Evolutionary conservation across 2,329 filamentous ascomycete genomes (phyloP), one percentile per base, ranked within the genome.

Genomic region (Aspergillus sp.): DNA sequence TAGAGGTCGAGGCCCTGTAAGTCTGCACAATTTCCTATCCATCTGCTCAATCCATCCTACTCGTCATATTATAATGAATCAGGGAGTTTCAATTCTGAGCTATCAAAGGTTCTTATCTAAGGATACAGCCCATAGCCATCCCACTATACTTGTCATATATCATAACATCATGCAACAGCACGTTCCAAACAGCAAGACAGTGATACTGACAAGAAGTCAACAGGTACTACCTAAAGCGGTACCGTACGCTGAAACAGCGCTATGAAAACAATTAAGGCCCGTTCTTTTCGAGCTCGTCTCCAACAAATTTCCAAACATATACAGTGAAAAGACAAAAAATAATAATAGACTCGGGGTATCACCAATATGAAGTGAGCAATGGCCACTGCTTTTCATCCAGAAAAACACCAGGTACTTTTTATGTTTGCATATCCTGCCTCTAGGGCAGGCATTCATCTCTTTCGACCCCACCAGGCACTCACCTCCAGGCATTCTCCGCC

Each of bases 1-100:
- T 46, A 93, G 91, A 96, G 66, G 88, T 97, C 48, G 90, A 96
- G 70, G 85, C 90, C 12, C 65, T 97, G 88, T 96, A 76, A 80
- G 88, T 26, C 30, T 36, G 19, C 33, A 4, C 9, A 8, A 28
- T 34, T 36, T 10, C n/a, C 10, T 19, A 19, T 19, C 33, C 19
- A 10, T 31, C 9, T 35, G 11, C 2, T 19, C 19, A 19, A 19
- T 19, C 19, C 19, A 19, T 19, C 19, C 19, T 19, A 19, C 19
- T 19, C 19, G 19, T 19, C 19, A 19, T 19, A 19, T 19, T 19
- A 19, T 19, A 19, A 19, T 19, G 19, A 19, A 19, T 19, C 19
- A 19, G 19, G 19, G 19, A 4, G 19, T 19, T 19, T 19, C 19
- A 19, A 19, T 19, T 19, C 19, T 19, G 19, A 19, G 19, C 19